phyloP scores from a whole-genome alignment of 768 basidiomycete genomes.

The Daedalea quercina region DNA sequence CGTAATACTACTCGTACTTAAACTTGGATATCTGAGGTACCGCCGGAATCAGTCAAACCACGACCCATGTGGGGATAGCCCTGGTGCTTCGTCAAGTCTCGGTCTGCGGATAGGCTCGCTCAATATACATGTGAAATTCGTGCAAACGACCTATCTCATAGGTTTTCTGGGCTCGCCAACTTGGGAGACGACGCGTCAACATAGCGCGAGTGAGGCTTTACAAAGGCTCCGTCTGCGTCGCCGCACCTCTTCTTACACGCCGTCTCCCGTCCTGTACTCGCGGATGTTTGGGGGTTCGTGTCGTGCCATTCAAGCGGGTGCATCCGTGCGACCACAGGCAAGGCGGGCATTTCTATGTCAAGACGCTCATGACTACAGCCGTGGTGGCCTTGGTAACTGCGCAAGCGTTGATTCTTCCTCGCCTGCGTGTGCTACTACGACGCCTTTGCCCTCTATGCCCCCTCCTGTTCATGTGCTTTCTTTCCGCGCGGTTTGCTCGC shows the following conservation, averaged over 20 bases:
- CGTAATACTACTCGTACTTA: constrained; percentile 13
- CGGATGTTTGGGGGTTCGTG: constrained; percentile 4
- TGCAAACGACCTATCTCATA: constrained; percentile 12
- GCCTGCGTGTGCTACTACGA: constrained; percentile 8
- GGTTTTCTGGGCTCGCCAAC: constrained; percentile 20
- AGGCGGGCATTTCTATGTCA: constrained; percentile 1
- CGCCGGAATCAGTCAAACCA: constrained; percentile 17
- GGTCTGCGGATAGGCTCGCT: neutral
- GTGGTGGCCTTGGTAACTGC: constrained; percentile 12
- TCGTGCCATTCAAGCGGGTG: neutral
- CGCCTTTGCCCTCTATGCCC: constrained; percentile 1
- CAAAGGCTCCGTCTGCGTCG: neutral
- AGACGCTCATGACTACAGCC: constrained; percentile 13
- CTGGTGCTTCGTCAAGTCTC: neutral
- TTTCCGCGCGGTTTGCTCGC: neutral
- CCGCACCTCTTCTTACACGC: neutral
- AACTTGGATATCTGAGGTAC: constrained; percentile 16
- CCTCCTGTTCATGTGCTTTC: neutral
- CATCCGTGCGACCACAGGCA: neutral
- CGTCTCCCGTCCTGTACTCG: constrained; percentile 2
- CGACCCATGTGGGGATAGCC: neutral
- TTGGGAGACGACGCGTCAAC: constrained; percentile 20
- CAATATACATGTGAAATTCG: neutral
- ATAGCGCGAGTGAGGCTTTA: constrained; percentile 8
- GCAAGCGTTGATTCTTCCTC: constrained; percentile 15